Percentiles rank a stretch among this genome's conserved stretches.
Evolutionary conservation across 163 green algal genomes (phyloP).

Genomic region (Chlamydomonas reinhardtii): DNA sequence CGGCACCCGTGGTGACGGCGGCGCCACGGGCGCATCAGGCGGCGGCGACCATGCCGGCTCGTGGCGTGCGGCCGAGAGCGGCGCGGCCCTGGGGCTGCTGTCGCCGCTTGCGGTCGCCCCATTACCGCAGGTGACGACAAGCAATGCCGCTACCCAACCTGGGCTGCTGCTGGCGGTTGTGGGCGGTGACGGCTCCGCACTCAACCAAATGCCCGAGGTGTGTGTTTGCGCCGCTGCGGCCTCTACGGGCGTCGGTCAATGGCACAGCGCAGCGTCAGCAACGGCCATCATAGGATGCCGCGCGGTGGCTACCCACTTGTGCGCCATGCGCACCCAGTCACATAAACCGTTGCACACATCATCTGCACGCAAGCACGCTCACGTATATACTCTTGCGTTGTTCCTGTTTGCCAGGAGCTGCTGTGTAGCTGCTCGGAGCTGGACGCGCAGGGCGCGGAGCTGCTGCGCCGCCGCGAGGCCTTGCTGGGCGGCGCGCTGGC

Average conservation of each 20-base stretch:
- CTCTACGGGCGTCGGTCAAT: too few relatives aligned
- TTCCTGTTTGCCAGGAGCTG: too few relatives aligned
- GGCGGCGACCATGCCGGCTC: not conserved
- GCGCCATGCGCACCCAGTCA: too few relatives aligned
- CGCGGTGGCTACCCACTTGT: too few relatives aligned
- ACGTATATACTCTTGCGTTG: too few relatives aligned
- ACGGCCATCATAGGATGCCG: too few relatives aligned
- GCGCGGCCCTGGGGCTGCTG: slow-evolving; percentile 29
- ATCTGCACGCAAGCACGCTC: too few relatives aligned
- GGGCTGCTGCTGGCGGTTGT: slow-evolving; percentile 4
- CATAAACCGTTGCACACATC: too few relatives aligned
- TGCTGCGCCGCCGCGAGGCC: slow-evolving; percentile 21
- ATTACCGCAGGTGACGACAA: not conserved
- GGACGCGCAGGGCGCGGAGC: slow-evolving; percentile 2
- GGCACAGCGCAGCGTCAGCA: too few relatives aligned
- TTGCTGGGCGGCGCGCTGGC: not conserved
- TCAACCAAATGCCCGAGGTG: slow-evolving; percentile 20
- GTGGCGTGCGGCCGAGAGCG: slow-evolving; percentile 22
- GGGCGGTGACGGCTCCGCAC: slow-evolving; percentile 7
- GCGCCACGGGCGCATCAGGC: too few relatives aligned
- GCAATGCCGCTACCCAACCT: not conserved
- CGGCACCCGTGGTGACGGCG: too few relatives aligned
- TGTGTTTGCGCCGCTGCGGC: too few relatives aligned
- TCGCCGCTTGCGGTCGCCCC: not conserved
- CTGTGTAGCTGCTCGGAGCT: not conserved